Evolutionary conservation across 2,329 filamentous ascomycete species (phyloP).

Genomic region (Emmonsiellopsis sp.): DNA sequence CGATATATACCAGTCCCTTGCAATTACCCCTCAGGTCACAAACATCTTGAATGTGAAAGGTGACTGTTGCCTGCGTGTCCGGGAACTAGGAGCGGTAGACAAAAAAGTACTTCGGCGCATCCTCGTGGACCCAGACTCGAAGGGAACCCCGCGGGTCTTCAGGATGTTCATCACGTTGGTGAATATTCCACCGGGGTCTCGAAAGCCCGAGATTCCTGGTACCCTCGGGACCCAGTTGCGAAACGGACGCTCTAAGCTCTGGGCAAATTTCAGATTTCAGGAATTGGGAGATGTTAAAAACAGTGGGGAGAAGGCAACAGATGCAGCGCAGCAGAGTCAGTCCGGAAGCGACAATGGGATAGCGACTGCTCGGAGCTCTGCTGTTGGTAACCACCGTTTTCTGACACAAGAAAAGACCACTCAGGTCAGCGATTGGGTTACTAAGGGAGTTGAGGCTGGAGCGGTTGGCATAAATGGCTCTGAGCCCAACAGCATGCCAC

Average conservation of each 20-base stretch:
- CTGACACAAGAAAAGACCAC: slow-evolving; percentile 20
- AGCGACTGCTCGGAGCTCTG: background rate
- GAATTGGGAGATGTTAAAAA: slow-evolving; percentile 21
- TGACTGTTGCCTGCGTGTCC: slow-evolving; percentile 10
- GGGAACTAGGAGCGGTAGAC: slow-evolving; percentile 13
- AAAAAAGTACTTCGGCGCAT: slow-evolving; percentile 14
- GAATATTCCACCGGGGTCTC: slow-evolving; percentile 11
- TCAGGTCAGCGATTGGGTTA: slow-evolving; percentile 22
- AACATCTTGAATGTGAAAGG: slow-evolving; percentile 14
- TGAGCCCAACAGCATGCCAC: slow-evolving; percentile 3
- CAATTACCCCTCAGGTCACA: slow-evolving; percentile 7
- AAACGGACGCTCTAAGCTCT: slow-evolving; percentile 19
- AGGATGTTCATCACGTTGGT: slow-evolving; percentile 18
- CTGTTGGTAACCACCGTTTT: slow-evolving; percentile 13
- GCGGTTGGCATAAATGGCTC: slow-evolving; percentile 4
- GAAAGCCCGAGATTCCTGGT: slow-evolving; percentile 7
- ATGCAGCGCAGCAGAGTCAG: background rate
- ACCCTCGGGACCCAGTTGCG: slow-evolving; percentile 13
- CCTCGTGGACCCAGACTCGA: slow-evolving; percentile 14
- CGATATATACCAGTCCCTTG: slow-evolving; percentile 11
- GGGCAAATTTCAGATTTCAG: slow-evolving; percentile 22
- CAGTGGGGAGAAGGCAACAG: background rate
- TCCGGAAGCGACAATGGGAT: background rate
- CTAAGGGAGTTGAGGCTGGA: slow-evolving; percentile 15
- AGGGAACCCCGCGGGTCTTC: slow-evolving; percentile 8